phyloP scores from a whole-genome alignment of 768 basidiomycete genomes.

The Boletus barrowsii region DNA sequence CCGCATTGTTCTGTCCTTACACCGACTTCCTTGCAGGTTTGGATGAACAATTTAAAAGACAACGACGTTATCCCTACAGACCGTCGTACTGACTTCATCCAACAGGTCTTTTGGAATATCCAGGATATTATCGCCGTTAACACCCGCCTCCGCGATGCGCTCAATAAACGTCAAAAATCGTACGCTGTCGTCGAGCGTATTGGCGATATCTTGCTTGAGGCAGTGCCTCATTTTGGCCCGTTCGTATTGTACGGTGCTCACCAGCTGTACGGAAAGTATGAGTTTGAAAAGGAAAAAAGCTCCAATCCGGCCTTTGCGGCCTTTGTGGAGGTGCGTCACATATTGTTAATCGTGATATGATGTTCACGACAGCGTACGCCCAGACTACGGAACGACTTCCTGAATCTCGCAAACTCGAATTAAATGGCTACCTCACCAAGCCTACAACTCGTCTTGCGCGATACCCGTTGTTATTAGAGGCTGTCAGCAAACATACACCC shows the following conservation, averaged over 20 bases:
- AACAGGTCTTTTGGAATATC: conserved; percentile 98
- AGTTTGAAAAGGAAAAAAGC: conserved; percentile 98
- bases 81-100: conserved; percentile 79
- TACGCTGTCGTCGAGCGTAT: conserved; percentile 91
- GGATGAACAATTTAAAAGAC: conserved; percentile 85
- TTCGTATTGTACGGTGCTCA: conserved; percentile 96
- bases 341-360: neutral
- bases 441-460: conserved; percentile 97
- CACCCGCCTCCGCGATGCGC: conserved; percentile 83
- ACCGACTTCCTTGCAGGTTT: conserved; percentile 49
- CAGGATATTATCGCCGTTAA: conserved; percentile 92
- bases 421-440: conserved; percentile 97
- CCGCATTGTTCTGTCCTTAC: neutral
- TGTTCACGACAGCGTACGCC: neutral
- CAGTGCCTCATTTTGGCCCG: conserved; percentile 83
- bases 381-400: conserved; percentile 89
- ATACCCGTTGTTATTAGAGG: conserved; percentile 90
- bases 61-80: conserved; percentile 71
- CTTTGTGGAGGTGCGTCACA: conserved; percentile 80
- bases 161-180: conserved; percentile 93
- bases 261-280: conserved; percentile 96
- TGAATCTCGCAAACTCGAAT: conserved; percentile 92
- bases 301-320: conserved; percentile 88
- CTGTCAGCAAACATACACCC: conserved; percentile 87
- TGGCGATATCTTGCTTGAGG: conserved; percentile 86